Base-by-base conservation (phyloP, 768 basidiomycete species). In the Tylopilus vinaceipallidus region DNA sequence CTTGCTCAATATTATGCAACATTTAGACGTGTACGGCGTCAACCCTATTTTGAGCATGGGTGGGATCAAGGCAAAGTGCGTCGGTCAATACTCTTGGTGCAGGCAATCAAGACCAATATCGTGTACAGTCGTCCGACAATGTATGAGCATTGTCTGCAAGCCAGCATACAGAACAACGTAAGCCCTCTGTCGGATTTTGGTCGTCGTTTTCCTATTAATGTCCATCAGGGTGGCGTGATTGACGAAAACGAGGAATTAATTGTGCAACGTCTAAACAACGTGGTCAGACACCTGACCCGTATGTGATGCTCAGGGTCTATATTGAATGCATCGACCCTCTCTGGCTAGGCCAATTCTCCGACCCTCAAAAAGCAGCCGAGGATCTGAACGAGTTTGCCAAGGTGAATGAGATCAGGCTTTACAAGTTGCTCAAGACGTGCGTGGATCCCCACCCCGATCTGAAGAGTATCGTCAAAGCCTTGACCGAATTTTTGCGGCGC, bases 401-500 rank as follows among this genome's bases (percentile, higher is more conserved):
- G 51, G 70, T 85, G 36, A 98, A 98, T 64, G 93, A 95, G 63
- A 76, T 76, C 20, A 78, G 92, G 34, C 73, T 95, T 8, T 98
- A 93, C 74, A 93, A 87, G 67, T 73, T 94, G 11, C 73, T 94
- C 34, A 87, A 83, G 65, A 86, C 79, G 0, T 86, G 89, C 56
- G 77, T 91, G 73, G 93, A 97, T 65, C 75, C 87, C 0, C 86
- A 92, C 59, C 84, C 88, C 0, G 91, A 95, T 61, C 69, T 98
- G 22, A 91, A 88, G 67, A 75, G 76, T 6, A 73, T 95, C 9
- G 74, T 87, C 50, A 98, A 95, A 68, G 75, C 90, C 7, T 80
- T 80, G 86, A 79, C 74, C 61, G 97, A 99, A 61, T 87, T 95
- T 62, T 62, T 82, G 16, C 81, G 83, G 22, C 81, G 91, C 26